phyloP scores from a whole-genome alignment of 169 alveolate genomes.

The Eimeria necatrix region DNA sequence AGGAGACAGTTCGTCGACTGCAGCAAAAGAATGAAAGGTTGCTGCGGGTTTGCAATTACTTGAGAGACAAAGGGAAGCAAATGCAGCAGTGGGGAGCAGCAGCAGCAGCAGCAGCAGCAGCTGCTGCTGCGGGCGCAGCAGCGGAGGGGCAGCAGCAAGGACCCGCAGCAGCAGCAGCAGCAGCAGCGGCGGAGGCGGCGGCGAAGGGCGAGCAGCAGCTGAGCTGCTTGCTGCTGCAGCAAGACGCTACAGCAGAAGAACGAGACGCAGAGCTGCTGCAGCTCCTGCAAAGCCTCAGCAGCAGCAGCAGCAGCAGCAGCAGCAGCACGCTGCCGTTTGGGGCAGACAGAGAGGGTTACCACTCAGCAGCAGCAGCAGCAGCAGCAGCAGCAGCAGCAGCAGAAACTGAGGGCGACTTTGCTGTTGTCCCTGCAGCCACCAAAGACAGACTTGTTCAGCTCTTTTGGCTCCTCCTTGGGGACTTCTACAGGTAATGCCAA shows the following conservation, averaged over 20 bases:
- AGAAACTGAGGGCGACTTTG: not conserved
- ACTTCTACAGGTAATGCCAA: slow-evolving; percentile 38
- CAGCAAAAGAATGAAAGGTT: not conserved
- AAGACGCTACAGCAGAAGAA: not conserved
- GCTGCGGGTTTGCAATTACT: slow-evolving; percentile 10
- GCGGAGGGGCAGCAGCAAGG: not conserved
- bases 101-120: slow-evolving; percentile 14
- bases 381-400: not conserved
- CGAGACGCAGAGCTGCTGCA: slow-evolving; percentile 65
- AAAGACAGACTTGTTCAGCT: slow-evolving; percentile 17
- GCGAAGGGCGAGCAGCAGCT: not conserved
- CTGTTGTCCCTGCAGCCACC: not conserved
- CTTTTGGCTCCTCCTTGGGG: slow-evolving; percentile 61
- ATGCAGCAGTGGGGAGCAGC: slow-evolving; percentile 27
- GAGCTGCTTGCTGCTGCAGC: not conserved
- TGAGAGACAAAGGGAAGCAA: slow-evolving; percentile 17
- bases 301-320: not conserved
- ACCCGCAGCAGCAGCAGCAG: slow-evolving; percentile 2
- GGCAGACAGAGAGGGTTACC: not conserved
- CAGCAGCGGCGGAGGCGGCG: slow-evolving; percentile 42
- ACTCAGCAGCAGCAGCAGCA: not conserved
- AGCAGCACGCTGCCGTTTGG: too few relatives aligned
- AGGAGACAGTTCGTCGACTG: not conserved
- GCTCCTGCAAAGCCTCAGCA: not conserved
- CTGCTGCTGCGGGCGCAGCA: not conserved